Percentiles rank a stretch among this genome's conserved stretches.
Conservation (phyloP, 2,329 filamentous ascomycete genomes). For the Aspergillus uvarum region DNA sequence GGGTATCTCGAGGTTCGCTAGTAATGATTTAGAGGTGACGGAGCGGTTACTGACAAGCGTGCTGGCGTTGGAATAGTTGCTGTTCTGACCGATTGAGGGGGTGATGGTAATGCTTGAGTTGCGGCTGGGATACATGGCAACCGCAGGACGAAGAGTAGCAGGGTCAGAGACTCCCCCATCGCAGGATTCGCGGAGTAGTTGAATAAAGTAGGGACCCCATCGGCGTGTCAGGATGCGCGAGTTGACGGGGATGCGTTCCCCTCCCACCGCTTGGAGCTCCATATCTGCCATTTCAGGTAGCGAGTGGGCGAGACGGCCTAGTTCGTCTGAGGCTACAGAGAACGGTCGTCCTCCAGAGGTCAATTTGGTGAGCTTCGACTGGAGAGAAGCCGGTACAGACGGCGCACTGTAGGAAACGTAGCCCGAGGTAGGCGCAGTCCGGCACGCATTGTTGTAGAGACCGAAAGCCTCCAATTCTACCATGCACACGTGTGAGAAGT, state of each 20-base stretch:
- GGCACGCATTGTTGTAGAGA: slow-evolving; percentile 91
- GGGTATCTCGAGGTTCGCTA: slow-evolving; percentile 51
- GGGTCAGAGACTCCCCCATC: slow-evolving; percentile 71
- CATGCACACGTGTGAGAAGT: slow-evolving; percentile 95
- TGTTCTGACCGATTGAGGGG: slow-evolving; percentile 47
- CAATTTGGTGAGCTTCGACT: slow-evolving; percentile 49
- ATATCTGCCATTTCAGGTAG: slow-evolving; percentile 91
- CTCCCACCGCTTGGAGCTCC: slow-evolving; percentile 90
- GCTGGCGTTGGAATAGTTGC: slow-evolving; percentile 45
- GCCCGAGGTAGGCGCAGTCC: slow-evolving; percentile 72
- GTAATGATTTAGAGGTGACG: slow-evolving; percentile 33
- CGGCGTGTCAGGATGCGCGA: slow-evolving; percentile 81
- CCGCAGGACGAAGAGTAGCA: slow-evolving; percentile 68
- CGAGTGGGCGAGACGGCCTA: slow-evolving; percentile 76
- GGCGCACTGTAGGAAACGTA: slow-evolving; percentile 81
- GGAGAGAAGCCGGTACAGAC: slow-evolving; percentile 57
- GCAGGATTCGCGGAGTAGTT: slow-evolving; percentile 77
- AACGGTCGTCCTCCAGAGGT: slow-evolving; percentile 75
- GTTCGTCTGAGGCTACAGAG: slow-evolving; percentile 74
- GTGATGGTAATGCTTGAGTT: slow-evolving; percentile 87
- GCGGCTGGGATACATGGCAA: slow-evolving; percentile 59
- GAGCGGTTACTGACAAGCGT: slow-evolving; percentile 39
- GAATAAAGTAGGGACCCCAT: slow-evolving; percentile 96
- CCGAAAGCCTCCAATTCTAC: slow-evolving; percentile 97
- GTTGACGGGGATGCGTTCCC: slow-evolving; percentile 90